Evolutionary conservation across 2,329 filamentous ascomycete genomes (phyloP), one percentile per base, ranked within the genome.

Genomic region (Cladosporium sp.): DNA sequence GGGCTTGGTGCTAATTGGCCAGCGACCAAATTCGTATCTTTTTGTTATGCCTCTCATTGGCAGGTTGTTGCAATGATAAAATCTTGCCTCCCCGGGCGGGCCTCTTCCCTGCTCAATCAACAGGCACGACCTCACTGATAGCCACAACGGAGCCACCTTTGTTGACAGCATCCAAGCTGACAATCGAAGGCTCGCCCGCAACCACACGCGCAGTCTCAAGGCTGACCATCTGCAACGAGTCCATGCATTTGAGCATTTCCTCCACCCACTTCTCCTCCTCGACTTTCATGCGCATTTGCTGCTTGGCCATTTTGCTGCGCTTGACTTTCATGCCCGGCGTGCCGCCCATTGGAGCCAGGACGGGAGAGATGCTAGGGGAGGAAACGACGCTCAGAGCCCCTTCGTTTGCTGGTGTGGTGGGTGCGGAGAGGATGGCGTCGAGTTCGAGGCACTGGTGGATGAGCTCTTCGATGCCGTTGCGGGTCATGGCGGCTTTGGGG

Each of bases 371-470:
- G 9, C 34, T 32, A 17, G 42, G 36, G 7, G 41, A 45, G 7
- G 34, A 24, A 3, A 22, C 36, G 17, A 34, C 42, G 30, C 43
- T 47, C 1, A 43, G 41, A 11, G 41, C 39, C 29, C 40, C 41
- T 24, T 44, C 36, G 9, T 29, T 43, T 6, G 47, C 41, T 7
- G 63, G 58, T 8, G 64, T 56, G 3, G 60, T 55, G 7, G 58
- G 52, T 18, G 59, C 56, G 20, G 60, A 64, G 9, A 62, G 43
- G 3, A 60, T 53, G 0, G 58, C 68, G 30, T 74, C 68, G 7
- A 69, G 61, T 48, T 74, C 73, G 18, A 76, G 64, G 56, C 71
- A 73, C 50, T 75, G 71, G 32, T 64, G 58, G 18, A 76, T 76
- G 13, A 77, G 68, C 4, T 70, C 69, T 40, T 74, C 72, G 45